phyloP scores from a whole-genome alignment of 192 early-diverging fungal genomes.

The Tieghemiomyces parasiticus region DNA sequence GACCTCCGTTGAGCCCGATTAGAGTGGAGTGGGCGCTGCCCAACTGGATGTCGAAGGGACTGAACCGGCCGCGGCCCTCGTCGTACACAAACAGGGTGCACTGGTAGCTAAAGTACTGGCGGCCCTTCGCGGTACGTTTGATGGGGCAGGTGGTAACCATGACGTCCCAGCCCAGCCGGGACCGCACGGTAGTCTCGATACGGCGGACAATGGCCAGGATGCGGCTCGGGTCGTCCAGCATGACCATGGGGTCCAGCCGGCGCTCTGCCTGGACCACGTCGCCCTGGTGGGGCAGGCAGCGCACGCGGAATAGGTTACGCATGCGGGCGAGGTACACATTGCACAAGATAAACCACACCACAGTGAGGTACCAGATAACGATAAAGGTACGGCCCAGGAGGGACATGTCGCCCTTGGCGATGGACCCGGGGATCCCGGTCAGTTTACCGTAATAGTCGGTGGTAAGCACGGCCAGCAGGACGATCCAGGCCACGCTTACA shows the following conservation, averaged over 20 bases:
- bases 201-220: slow-evolving; percentile 17
- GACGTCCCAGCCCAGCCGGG: slow-evolving; percentile 16
- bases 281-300: slow-evolving; percentile 24
- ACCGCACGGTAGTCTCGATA: slow-evolving; percentile 12
- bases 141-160: slow-evolving; percentile 20
- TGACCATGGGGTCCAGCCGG: slow-evolving; percentile 17
- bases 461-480: slow-evolving; percentile 28
- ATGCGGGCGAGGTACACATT: slow-evolving; percentile 26
- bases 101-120: slow-evolving; percentile 41
- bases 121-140: slow-evolving; percentile 23
- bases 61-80: slow-evolving; percentile 25
- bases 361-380: slow-evolving; percentile 55
- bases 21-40: slow-evolving; percentile 26
- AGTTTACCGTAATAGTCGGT: slow-evolving; percentile 39
- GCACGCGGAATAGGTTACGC: slow-evolving; percentile 37
- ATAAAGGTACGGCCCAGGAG: slow-evolving; percentile 47
- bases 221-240: slow-evolving; percentile 20
- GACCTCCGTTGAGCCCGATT: slow-evolving; percentile 18
- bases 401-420: slow-evolving; percentile 26
- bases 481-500: slow-evolving; percentile 25
- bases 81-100: slow-evolving; percentile 50
- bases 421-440: slow-evolving; percentile 7
- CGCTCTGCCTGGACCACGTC: slow-evolving; percentile 35
- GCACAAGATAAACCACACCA: slow-evolving; percentile 42
- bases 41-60: slow-evolving; percentile 30